A percentile compares a stretch with the other conserved stretches of the same genome.
phyloP scores from a whole-genome alignment of 1,139 yeast genomes.

The Candida sojae region DNA sequence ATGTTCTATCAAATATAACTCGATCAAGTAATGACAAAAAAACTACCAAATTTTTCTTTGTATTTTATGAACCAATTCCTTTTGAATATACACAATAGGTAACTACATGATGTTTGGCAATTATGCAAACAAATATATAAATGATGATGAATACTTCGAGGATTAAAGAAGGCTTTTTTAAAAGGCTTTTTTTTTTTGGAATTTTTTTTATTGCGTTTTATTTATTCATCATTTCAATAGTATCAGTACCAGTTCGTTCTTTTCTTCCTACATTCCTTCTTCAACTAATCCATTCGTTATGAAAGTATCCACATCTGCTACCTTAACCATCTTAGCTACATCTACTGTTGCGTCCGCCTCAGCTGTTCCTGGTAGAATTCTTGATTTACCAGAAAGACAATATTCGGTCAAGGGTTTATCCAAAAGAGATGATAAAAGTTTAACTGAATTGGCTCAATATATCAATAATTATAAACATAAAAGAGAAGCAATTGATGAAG shows the following conservation, averaged over 20 bases:
- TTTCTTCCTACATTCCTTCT: not conserved
- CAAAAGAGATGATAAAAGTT: constrained; percentile 15
- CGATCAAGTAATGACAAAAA: constrained; percentile 1
- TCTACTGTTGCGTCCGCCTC: constrained; percentile 20
- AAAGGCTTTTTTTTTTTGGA: not conserved
- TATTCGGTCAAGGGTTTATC: constrained; percentile 6
- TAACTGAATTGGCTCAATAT: constrained; percentile 22
- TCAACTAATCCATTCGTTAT: constrained; percentile 16
- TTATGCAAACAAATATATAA: constrained; percentile 2
- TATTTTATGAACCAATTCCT: not conserved
- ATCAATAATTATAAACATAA: constrained; percentile 27
- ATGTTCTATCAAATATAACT: not conserved
- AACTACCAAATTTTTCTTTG: not conserved
- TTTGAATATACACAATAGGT: not conserved
- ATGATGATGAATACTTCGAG: constrained; percentile 3
- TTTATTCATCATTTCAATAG: not conserved
- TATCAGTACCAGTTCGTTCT: not conserved
- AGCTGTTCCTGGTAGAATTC: constrained; percentile 29
- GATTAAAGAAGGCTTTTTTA: not conserved
- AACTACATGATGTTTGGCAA: not conserved
- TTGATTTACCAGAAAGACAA: constrained; percentile 6
- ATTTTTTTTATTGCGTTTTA: not conserved
- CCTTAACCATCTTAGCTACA: constrained; percentile 30
- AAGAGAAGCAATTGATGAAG: constrained; percentile 31
- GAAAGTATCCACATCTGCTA: constrained; percentile 31